Evolutionary conservation across 768 basidiomycete species (phyloP), one percentile per base, ranked within the genome.

Genomic region (Ramaria sp.): DNA sequence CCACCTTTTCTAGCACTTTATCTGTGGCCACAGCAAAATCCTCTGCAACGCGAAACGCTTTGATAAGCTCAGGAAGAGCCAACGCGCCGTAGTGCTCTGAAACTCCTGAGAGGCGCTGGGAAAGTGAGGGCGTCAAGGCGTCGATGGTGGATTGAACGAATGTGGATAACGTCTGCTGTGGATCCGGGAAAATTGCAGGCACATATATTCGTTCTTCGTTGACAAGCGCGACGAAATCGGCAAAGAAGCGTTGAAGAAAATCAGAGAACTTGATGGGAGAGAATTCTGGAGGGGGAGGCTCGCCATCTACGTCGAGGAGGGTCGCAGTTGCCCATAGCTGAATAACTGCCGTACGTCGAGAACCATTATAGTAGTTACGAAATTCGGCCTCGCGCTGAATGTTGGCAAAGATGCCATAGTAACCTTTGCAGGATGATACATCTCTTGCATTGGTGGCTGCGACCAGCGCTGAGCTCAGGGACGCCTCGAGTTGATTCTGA

Each of bases 331-430:
- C 77, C 95, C 95, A 98, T 58, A 77, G 63, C 15, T 80, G 71
- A 42, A 90, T 74, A 13, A 95, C 68, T 15, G 73, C 63, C 13
- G 78, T 75, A 56, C 91, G 75, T 30, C 91, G 76, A 10, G 90
- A 86, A 12, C 89, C 89, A 69, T 91, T 90, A 72, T 97, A 99
- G 67, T 96, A 97, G 65, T 87, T 88, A 59, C 89, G 78, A 68
- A 95, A 99, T 67, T 98, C 96, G 2, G 82, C 77, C 68, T 93
- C 92, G 51, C 95, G 78, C 63, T 95, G 88, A 58, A 99, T 97
- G 63, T 87, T 81, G 56, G 80, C 81, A 68, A 98, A 99, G 51
- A 98, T 92, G 22, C 79, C 73, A 63, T 86, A 92, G 69, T 91
- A 92, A 51, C 77, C 76, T 59, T 82, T 81, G 71, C 90, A 93